Base-by-base conservation (phyloP, 2,329 filamentous ascomycete species). In the Claviceps capensis region DNA sequence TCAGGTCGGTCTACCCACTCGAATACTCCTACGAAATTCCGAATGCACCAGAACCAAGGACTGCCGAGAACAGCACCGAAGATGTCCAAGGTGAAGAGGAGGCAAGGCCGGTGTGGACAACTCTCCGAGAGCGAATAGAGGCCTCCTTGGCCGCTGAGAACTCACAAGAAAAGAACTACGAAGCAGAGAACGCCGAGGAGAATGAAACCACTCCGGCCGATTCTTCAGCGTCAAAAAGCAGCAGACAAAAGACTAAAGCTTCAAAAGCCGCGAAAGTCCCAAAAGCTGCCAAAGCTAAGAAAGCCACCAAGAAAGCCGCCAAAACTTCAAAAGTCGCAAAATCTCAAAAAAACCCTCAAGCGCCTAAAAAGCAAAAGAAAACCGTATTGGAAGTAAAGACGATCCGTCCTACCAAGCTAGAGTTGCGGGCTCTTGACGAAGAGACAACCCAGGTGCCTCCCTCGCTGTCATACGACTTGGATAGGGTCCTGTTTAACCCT, bases 401-500 rank as follows among this genome's bases (percentile, higher is more conserved):
- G 0, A 59, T 69, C 7, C 51, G 17, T 1, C 62, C 68, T 5
- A 49, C 37, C 3, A 50, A 53, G 2, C 48, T 70, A 5, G 30
- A 57, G 2, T 50, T 69, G 11, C n/a, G 50, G 2, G 63, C 68
- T 16, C 56, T 71, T 6, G 62, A 67, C 45, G 60, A 64, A 26
- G 52, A 59, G 9, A 61, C 67, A 43, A 14, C 30, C 4, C 60
- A 64, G 9, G 61, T 65, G 4, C 50, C 58, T 0, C 75, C 81
- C 11, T 69, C 68, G 26, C 71, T 95, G 2, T 73, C 79, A 2
- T 85, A 93, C 63, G 85, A 86, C 6, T 73, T 96, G 36, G 88
- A 95, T 55, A 78, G 89, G 52, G 91, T 94, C n/a, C 72, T 98
- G 2, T 98, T 98, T 76, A 98, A 96, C 61, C 85, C 85, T 2